Base-by-base conservation (phyloP, 2,329 filamentous ascomycete genomes). In the Colletotrichum limetticola region DNA sequence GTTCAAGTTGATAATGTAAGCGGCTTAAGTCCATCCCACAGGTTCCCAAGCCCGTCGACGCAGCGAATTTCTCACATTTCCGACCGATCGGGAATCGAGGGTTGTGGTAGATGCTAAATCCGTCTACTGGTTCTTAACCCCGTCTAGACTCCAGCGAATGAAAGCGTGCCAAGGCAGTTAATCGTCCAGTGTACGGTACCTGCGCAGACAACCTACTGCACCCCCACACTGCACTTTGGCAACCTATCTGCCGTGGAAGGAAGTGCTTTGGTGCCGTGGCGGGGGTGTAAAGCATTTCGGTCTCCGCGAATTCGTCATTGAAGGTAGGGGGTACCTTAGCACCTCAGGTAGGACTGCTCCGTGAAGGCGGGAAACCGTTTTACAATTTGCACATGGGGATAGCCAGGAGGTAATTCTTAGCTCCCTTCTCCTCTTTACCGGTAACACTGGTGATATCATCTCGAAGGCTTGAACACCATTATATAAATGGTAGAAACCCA, bases 81-180 rank as follows among this genome's bases (percentile, higher is more conserved):
- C 67, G 66, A 66, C 52, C 67, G 55, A 22, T 73, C 66, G 71
- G 71, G 35, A 65, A 71, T 58, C 66, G 61, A 73, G 32, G 56
- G 19, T 24, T 16, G 16, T 57, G 22, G 4, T 30, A 22, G 66
- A 42, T 64, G 70, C 42, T 72, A 70, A 72, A 56, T 35, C 70
- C 70, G 66, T 42, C 19, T 14, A 30, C 22, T 42, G 9, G 32
- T 35, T 12, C 70, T 30, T 60, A 56, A 55, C 32, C 55, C 70
- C 59, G 56, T 19, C 32, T 5, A 35, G 32, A 35, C 32, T 35
- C 61, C 30, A 14, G 30, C 14, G 26, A 53, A 49, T 49, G 46
- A 2, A 28, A 12, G 9, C 3, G 37, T 42, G 37, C 37, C 37
- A 42, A 42, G 37, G 52, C n/a, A 22, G 24, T 7, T 26, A 14